Conservation (phyloP, 148 eudicot species). For the Cornus suecica region DNA sequence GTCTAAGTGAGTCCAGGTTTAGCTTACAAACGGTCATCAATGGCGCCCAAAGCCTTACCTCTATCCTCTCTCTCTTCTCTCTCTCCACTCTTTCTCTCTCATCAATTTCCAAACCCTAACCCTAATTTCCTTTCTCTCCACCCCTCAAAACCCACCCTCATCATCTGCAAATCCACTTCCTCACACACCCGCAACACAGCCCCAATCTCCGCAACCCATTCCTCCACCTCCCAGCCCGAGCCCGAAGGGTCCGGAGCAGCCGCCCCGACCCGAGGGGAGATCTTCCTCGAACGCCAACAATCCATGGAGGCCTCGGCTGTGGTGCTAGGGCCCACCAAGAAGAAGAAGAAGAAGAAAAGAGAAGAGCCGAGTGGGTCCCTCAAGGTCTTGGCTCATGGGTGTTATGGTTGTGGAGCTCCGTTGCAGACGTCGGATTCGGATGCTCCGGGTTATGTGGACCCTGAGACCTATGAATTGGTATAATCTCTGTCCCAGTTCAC, state of each 20-base stretch:
- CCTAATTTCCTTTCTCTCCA: slow-evolving; percentile 17
- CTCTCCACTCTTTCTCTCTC: slow-evolving; percentile 26
- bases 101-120: slow-evolving; percentile 25
- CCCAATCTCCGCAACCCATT: slow-evolving; percentile 11
- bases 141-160: slow-evolving; percentile 24
- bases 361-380: slow-evolving; percentile 31
- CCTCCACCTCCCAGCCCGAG: slow-evolving; percentile 26
- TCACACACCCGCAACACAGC: slow-evolving; percentile 20
- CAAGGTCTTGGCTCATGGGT: slow-evolving; percentile 34
- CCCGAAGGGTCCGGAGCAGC: slow-evolving; percentile 63
- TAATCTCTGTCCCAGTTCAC: neutral
- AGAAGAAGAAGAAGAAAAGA: slow-evolving; percentile 48
- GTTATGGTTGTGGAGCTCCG: slow-evolving; percentile 98
- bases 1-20: neutral
- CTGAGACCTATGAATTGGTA: slow-evolving; percentile 74
- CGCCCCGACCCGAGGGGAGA: slow-evolving; percentile 68
- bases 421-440: slow-evolving; percentile 66
- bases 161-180: slow-evolving; percentile 29
- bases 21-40: slow-evolving; percentile 18
- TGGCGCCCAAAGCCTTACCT: slow-evolving; percentile 52
- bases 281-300: slow-evolving; percentile 61
- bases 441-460: slow-evolving; percentile 87
- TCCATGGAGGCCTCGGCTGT: slow-evolving; percentile 41
- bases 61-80: slow-evolving; percentile 29
- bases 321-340: slow-evolving; percentile 34